Percentiles rank a stretch among this genome's conserved stretches.
phyloP scores from a whole-genome alignment of 2,329 filamentous ascomycete genomes.

The Allantophomopsis cytisporea region DNA sequence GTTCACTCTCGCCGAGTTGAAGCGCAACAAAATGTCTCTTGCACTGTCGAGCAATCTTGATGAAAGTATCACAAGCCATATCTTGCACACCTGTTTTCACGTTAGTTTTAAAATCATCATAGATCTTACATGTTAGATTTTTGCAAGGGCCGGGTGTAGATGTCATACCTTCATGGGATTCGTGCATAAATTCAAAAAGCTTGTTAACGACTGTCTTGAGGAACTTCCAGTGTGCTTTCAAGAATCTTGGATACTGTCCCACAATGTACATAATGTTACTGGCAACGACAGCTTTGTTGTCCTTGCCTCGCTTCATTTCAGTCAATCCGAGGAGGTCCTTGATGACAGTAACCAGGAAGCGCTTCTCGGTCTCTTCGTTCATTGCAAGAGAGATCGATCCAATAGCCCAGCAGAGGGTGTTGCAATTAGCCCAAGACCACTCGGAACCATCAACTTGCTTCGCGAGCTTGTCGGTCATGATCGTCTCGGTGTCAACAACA shows the following conservation, averaged over 20 bases:
- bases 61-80: conserved; percentile 99
- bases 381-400: conserved; percentile 97
- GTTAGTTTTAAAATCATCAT: conserved; percentile 12
- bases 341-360: conserved; percentile 95
- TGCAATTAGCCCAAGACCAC: conserved; percentile 99
- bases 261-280: conserved; percentile 99
- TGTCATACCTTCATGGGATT: conserved; percentile 79
- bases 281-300: conserved; percentile 98
- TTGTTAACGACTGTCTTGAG: conserved; percentile 99
- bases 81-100: conserved; percentile 67
- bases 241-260: conserved; percentile 91
- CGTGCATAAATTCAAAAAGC: conserved; percentile 99
- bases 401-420: conserved; percentile 98
- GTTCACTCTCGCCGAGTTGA: conserved; percentile 85
- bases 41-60: conserved; percentile 98
- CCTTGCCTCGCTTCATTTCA: conserved; percentile 98
- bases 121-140: neutral
- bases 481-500: conserved; percentile 92
- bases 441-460: conserved; percentile 90
- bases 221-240: conserved; percentile 99
- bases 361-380: conserved; percentile 99
- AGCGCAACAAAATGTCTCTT: conserved; percentile 93
- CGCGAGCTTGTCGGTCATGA: conserved; percentile 97
- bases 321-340: conserved; percentile 94
- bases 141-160: neutral